phyloP scores from a whole-genome alignment of 148 eudicot species.

The Rhododendron ferrugineum region DNA sequence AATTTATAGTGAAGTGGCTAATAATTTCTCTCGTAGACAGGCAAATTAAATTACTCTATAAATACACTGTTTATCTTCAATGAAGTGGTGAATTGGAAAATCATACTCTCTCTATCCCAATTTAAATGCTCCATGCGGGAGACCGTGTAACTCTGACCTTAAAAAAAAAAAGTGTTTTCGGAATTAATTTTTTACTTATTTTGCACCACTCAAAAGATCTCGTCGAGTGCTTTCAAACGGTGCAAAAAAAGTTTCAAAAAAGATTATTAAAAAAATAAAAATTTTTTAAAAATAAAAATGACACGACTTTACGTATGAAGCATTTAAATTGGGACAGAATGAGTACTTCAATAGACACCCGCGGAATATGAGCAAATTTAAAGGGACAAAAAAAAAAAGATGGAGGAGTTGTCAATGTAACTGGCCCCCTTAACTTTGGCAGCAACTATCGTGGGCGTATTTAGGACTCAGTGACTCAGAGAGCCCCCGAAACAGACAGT shows the following conservation, averaged over 20 bases:
- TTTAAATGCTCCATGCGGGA: no score
- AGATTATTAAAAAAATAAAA: no score
- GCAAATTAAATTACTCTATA: background rate
- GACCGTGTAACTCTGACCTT: no score
- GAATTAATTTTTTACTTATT: no score
- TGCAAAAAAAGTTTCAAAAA: no score
- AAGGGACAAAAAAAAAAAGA: background rate
- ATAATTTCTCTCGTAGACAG: background rate
- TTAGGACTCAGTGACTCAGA: constrained; percentile 11
- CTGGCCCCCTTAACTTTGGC: constrained; percentile 21
- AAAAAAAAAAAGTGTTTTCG: no score
- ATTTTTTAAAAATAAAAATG: no score
- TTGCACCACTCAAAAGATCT: no score
- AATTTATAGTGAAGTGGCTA: background rate
- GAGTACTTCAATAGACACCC: no score
- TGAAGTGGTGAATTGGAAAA: background rate
- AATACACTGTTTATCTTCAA: background rate
- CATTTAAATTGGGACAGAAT: no score
- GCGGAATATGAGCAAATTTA: background rate
- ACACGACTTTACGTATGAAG: no score
- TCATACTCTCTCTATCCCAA: background rate
- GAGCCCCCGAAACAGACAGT: background rate
- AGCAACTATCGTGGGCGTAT: constrained; percentile 24
- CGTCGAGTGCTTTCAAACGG: no score
- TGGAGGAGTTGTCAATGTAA: constrained; percentile 13